Evolutionary conservation across 179 eudicot species (phyloP), one percentile per base, ranked within the genome.

Genomic region (Amaranthus tricolor): DNA sequence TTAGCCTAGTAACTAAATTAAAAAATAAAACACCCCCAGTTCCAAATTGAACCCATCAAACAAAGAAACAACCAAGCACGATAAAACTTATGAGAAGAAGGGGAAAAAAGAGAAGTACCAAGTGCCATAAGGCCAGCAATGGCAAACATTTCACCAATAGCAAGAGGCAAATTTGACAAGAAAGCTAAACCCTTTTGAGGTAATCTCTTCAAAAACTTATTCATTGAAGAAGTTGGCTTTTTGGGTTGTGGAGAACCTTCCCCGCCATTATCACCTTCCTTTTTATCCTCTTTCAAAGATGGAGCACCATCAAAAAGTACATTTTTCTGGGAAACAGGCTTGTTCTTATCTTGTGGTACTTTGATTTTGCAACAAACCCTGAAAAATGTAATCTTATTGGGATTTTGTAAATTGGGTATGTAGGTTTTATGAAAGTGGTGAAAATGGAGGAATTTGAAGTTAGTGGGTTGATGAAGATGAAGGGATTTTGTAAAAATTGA

Each of bases 51-150:
- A 61, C 59, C 24, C 44, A 60, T 59, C 57, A 72, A 57, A 57
- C 10, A 21, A 43, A 15, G 9, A 52, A 6, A 19, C 48, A 68
- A 21, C n/a, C 31, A 15, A 75, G 21, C 43, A 40, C 47, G 50
- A 55, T 2, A 54, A 56, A 58, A 15, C 2, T 45, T 10, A 66
- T 24, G 68, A 15, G 43, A 64, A 8, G 65, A 49, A 73, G 14
- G 50, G 50, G 13, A 13, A 17, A 44, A 71, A 7, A 7, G 20
- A 53, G 13, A 12, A 50, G 79, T 90, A 94, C 98, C 98, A 51
- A 93, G 56, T 66, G 97, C 98, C 99, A 95, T 93, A 55, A 95
- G 84, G 62, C 76, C 90, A 87, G 98, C 98, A 86, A 89, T 83
- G 72, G 85, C 72, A 67, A 85, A 86, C 97, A 93, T 95, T 79